Evolutionary conservation across 768 basidiomycete genomes (phyloP), one percentile per base, ranked within the genome.

Genomic region (Lentinula sp.): DNA sequence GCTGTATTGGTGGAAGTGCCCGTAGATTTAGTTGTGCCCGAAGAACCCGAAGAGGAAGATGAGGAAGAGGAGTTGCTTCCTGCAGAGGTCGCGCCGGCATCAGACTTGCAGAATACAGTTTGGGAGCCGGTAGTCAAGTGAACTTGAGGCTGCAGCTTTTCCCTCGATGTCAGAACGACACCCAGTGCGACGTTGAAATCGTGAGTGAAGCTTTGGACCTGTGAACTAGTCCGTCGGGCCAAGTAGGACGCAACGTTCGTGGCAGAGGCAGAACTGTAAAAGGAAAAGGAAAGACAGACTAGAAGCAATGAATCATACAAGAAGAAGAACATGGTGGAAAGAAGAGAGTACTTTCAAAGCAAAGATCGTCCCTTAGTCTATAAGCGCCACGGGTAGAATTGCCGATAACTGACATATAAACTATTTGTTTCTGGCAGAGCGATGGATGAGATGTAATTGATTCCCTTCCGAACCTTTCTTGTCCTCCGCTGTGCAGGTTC

Each of bases 181-280:
- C 23, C 57, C n/a, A 59, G 21, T 42, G 57, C 57, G 37, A 59
- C 28, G 32, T 59, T 46, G 37, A 59, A n/a, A 50, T 59, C 57
- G 13, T 40, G 15, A 37, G 48, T 39, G 5, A 59, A 59, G 1
- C 57, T 45, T 34, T 37, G 43, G 35, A 50, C 32, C 11, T 59
- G 28, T 16, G 21, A 45, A 40, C 28, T 45, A 6, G 57, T 50
- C 34, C 37, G 32, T 32, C 31, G 45, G 5, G 35, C 57, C 31
- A 50, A 32, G 13, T 45, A 45, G 21, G 48, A 50, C 31, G 45
- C 57, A 18, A 59, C 34, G 42, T 59, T 59, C 21, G 57, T 31
- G 31, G 57, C 43, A 21, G 3, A 35, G 28, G 39, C 46, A 18
- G 57, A 49, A 31, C 34, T 13, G 15, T 21, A 37, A 28, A 28